Conservation (phyloP, 305 asterid genomes). For the Fraxinus velutina region DNA sequence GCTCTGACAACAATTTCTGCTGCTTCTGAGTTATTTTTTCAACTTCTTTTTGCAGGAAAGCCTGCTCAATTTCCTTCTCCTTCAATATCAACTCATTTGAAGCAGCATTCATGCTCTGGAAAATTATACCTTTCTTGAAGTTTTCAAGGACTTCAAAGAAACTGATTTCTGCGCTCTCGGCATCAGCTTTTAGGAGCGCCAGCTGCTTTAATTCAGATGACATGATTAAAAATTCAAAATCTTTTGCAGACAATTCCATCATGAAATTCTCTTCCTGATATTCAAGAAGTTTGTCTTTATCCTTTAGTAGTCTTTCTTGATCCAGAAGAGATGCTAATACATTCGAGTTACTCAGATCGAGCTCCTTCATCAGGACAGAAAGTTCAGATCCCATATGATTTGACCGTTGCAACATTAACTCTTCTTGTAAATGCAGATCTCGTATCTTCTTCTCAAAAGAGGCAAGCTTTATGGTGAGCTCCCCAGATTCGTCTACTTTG, state of each 20-base stretch:
- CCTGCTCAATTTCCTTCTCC: constrained; percentile 47
- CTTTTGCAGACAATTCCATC: constrained; percentile 54
- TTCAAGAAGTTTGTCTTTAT: constrained; percentile 49
- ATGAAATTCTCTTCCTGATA: constrained; percentile 55
- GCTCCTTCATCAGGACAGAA: constrained; percentile 60
- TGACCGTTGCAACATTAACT: constrained; percentile 75
- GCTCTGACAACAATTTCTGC: constrained; percentile 27
- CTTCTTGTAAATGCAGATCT: constrained; percentile 70
- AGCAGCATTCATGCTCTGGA: constrained; percentile 57
- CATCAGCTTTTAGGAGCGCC: constrained; percentile 37
- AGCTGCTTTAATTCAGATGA: constrained; percentile 54
- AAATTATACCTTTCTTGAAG: constrained; percentile 47
- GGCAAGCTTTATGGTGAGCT: constrained; percentile 54
- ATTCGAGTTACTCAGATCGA: constrained; percentile 56
- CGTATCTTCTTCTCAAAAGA: constrained; percentile 67
- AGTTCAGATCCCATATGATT: constrained; percentile 76
- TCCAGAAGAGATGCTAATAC: constrained; percentile 49
- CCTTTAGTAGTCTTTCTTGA: constrained; percentile 60
- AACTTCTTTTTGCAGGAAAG: constrained; percentile 21
- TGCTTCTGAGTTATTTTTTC: constrained; percentile 32
- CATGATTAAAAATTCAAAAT: constrained; percentile 52
- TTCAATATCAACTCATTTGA: constrained; percentile 47
- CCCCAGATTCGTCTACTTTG: constrained; percentile 71
- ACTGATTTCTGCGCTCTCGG: constrained; percentile 32
- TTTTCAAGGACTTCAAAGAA: constrained; percentile 44